A percentile compares a stretch with the other conserved stretches of the same genome.
These are phyloP conservation scores for Pharnaceum exiguum DNA, from an alignment of 148 eudicot species.

Conservation along the genomic window DNA sequence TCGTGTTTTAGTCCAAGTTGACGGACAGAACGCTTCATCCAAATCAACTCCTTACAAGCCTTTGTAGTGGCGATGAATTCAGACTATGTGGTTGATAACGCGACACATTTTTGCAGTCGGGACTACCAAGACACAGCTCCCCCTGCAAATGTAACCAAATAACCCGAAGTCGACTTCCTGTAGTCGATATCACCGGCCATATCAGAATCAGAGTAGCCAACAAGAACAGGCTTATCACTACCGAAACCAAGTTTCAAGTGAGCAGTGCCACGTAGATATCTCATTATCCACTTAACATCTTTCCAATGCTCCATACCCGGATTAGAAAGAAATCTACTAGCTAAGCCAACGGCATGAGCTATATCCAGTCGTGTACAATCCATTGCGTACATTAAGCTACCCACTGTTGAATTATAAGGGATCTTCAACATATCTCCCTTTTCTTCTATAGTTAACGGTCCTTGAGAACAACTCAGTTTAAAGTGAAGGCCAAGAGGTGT, in stretches of 20 bases:
- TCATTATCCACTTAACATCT: slow-evolving; percentile 17
- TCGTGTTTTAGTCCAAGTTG: background rate
- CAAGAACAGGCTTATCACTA: background rate
- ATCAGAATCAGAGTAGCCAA: slow-evolving; percentile 7
- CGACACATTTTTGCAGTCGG: slow-evolving; percentile 8
- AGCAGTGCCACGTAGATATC: slow-evolving; percentile 2
- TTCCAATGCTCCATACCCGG: slow-evolving; percentile 8
- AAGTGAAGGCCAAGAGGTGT: slow-evolving; percentile 4
- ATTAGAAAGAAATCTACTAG: slow-evolving; percentile 6
- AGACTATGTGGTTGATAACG: slow-evolving; percentile 7
- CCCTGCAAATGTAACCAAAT: slow-evolving; percentile 7
- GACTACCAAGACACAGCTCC: slow-evolving; percentile 13
- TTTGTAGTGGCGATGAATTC: background rate
- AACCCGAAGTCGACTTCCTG: slow-evolving; percentile 12
- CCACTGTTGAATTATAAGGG: slow-evolving; percentile 8
- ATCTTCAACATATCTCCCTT: slow-evolving; percentile 4
- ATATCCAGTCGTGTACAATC: slow-evolving; percentile 12
- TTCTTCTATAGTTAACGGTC: background rate
- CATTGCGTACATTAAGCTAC: slow-evolving; percentile 14
- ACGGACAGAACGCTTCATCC: background rate
- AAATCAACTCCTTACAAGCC: slow-evolving; percentile 4
- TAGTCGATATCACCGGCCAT: slow-evolving; percentile 7
- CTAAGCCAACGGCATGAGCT: slow-evolving; percentile 4
- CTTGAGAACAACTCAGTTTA: background rate
- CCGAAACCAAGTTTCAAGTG: slow-evolving; percentile 3